phyloP scores from a whole-genome alignment of 176 grass and related monocot genomes.

The Hyparrhenia diplandra region DNA sequence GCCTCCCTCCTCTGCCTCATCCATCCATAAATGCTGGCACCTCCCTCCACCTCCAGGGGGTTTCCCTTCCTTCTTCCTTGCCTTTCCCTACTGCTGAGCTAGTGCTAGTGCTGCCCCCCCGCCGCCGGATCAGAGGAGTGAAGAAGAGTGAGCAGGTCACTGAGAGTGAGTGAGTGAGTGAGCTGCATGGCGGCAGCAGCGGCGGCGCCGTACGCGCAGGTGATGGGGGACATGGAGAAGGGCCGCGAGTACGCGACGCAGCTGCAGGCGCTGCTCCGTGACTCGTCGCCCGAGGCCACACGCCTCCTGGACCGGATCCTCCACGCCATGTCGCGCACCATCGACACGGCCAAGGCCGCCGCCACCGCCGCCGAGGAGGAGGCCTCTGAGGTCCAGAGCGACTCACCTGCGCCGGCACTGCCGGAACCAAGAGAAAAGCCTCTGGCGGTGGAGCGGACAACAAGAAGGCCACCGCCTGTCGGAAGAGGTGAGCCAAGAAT shows the following conservation, averaged over 20 bases:
- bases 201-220: constrained; percentile 23
- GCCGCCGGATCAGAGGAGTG: too few species aligned
- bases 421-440: constrained; percentile 43
- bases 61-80: background rate
- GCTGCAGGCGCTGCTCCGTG: constrained; percentile 31
- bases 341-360: constrained; percentile 21
- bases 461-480: background rate
- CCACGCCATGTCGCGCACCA: constrained; percentile 32
- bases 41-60: background rate
- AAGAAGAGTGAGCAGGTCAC: background rate
- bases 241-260: constrained; percentile 32
- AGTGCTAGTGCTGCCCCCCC: too few species aligned
- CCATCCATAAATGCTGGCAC: background rate
- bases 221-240: constrained; percentile 46
- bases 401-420: constrained; percentile 37
- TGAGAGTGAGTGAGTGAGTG: background rate
- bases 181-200: background rate
- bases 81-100: too few species aligned
- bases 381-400: constrained; percentile 31
- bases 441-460: background rate
- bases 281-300: constrained; percentile 14
- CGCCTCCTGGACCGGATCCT: constrained; percentile 50
- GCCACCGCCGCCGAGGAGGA: constrained; percentile 8
- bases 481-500: constrained; percentile 43
- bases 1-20: background rate